A percentile compares a stretch with the other conserved stretches of the same genome.
Conservation (phyloP, 768 basidiomycete genomes). For the Leccinum variicolor region DNA sequence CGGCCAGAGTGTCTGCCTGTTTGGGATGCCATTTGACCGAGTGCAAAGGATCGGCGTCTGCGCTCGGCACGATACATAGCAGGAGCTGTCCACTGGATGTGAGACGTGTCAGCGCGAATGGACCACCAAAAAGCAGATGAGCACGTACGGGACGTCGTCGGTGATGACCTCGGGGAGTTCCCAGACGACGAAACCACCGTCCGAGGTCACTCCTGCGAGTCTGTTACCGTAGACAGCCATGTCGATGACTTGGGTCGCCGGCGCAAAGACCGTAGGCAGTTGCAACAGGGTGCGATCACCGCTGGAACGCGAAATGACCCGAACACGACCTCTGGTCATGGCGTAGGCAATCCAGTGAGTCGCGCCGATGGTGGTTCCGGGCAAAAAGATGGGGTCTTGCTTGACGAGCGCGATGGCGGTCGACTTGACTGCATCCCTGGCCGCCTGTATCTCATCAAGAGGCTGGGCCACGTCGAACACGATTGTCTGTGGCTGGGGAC, state of each 20-base stretch:
- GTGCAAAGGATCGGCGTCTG: constrained; percentile 59
- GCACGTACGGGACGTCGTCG: constrained; percentile 79
- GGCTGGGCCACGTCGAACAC: constrained; percentile 72
- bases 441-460: constrained; percentile 72
- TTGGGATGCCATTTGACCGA: constrained; percentile 90
- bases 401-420: constrained; percentile 87
- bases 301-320: constrained; percentile 84
- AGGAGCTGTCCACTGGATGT: constrained; percentile 56
- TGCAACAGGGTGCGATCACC: constrained; percentile 86
- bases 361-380: constrained; percentile 85
- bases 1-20: constrained; percentile 72
- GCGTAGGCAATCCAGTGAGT: constrained; percentile 93
- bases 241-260: constrained; percentile 65
- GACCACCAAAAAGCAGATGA: background rate
- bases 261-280: constrained; percentile 59
- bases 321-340: constrained; percentile 88
- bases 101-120: constrained; percentile 7
- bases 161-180: constrained; percentile 79
- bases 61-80: constrained; percentile 64
- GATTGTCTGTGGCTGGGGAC: constrained; percentile 64
- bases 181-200: constrained; percentile 89
- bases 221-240: constrained; percentile 85
- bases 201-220: constrained; percentile 81
- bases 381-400: constrained; percentile 80
- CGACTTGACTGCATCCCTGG: constrained; percentile 76